These are phyloP conservation scores for Stachybotrys elegans DNA, from an alignment of 2,329 filamentous ascomycete genomes.

Conservation along the genomic window DNA sequence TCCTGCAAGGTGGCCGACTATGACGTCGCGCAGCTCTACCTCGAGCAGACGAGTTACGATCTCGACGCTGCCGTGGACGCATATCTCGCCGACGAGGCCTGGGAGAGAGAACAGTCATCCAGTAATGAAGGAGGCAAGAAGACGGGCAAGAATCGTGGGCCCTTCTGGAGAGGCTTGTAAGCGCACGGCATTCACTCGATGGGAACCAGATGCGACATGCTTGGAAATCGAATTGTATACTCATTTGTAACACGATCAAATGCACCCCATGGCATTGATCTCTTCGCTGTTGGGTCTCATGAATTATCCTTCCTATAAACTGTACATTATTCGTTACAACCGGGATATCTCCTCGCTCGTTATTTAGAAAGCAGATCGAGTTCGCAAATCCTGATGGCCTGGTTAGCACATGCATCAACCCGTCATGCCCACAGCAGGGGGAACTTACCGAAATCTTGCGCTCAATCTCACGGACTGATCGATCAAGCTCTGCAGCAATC, in stretches of 20 bases:
- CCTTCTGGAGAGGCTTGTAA: conserved; percentile 27
- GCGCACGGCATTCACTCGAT: conserved; percentile 4
- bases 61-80: conserved; percentile 58
- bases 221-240: conserved; percentile 22
- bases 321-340: conserved; percentile 11
- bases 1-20: conserved; percentile 72
- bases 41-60: conserved; percentile 65
- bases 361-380: conserved; percentile 52
- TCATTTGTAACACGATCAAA: conserved; percentile 11
- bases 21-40: conserved; percentile 69
- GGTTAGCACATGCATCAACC: conserved; percentile 15
- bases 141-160: conserved; percentile 22
- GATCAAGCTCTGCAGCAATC: conserved; percentile 89
- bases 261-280: background rate
- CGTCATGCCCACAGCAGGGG: background rate
- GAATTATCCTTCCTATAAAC: background rate
- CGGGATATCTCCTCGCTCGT: conserved; percentile 9
- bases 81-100: conserved; percentile 67
- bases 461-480: conserved; percentile 89
- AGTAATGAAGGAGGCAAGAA: conserved; percentile 13
- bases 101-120: conserved; percentile 64
- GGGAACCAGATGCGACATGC: conserved; percentile 5
- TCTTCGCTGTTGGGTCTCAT: background rate
- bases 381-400: conserved; percentile 46
- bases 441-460: conserved; percentile 75